phyloP scores from a whole-genome alignment of 371 early-diverging fungal species.

The Zychaea mexicana region DNA sequence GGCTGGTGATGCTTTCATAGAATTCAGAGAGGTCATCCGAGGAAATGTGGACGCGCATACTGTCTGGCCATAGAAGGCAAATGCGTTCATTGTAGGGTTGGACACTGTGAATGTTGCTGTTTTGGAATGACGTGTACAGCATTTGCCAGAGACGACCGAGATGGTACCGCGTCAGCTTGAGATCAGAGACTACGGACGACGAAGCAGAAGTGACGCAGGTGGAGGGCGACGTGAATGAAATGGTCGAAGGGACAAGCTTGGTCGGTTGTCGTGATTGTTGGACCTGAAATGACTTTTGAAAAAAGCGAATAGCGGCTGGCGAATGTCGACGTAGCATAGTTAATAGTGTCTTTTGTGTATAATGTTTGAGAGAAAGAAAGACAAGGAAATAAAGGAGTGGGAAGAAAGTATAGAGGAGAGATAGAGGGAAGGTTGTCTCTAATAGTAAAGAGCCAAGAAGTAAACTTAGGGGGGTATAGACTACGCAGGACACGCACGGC shows the following conservation, averaged over 20 bases:
- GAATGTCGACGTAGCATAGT: background rate
- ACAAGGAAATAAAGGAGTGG: background rate
- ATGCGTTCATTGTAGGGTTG: conserved; percentile 3
- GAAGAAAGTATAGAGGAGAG: background rate
- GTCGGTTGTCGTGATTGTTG: background rate
- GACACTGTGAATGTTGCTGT: background rate
- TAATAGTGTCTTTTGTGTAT: background rate
- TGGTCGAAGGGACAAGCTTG: background rate
- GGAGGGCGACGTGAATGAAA: background rate
- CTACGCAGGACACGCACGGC: too few species aligned
- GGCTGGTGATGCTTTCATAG: background rate
- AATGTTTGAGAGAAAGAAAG: background rate
- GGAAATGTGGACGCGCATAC: background rate
- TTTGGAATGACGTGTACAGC: background rate
- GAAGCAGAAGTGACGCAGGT: background rate
- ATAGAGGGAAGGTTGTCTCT: background rate
- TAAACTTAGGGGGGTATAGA: background rate
- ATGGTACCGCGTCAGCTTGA: background rate
- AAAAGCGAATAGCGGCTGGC: background rate
- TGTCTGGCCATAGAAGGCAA: background rate
- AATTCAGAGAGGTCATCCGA: background rate
- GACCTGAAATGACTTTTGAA: background rate
- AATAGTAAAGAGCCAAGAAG: background rate
- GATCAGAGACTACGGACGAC: background rate
- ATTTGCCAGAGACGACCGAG: background rate